A percentile compares a stretch with the other conserved stretches of the same genome.
Conservation (phyloP, 176 grass and related monocot species). For the Carex pumila region DNA sequence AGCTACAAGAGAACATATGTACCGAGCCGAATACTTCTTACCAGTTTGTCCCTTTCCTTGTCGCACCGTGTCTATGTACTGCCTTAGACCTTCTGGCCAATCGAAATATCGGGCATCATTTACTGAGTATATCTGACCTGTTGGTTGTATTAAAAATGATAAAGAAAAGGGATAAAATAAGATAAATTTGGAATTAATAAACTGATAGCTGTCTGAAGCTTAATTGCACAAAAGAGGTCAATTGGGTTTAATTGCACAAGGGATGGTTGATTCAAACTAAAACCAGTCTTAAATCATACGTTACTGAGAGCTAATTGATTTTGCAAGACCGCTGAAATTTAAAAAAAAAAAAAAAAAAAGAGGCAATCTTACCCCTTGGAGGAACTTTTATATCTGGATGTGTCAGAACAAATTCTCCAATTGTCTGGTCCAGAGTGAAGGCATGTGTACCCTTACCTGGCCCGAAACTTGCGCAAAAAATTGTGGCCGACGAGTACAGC, state of each 20-base stretch:
- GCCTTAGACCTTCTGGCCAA: slow-evolving; percentile 80
- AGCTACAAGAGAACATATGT: slow-evolving; percentile 82
- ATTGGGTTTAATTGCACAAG: not conserved
- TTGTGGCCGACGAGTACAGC: slow-evolving; percentile 87
- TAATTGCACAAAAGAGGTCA: not conserved
- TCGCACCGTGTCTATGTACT: slow-evolving; percentile 83
- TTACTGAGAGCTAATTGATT: not conserved
- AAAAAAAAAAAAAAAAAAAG: not conserved
- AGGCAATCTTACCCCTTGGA: slow-evolving; percentile 42
- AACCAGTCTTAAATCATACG: not conserved
- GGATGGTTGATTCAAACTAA: not conserved
- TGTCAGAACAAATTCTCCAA: slow-evolving; percentile 82
- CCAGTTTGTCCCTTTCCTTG: slow-evolving; percentile 83
- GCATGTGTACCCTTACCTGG: slow-evolving; percentile 56
- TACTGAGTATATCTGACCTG: slow-evolving; percentile 97
- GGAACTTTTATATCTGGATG: slow-evolving; percentile 78
- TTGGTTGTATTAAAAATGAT: slow-evolving; percentile 23
- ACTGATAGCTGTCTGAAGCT: not conserved
- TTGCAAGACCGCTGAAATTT: not conserved
- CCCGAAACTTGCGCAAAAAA: slow-evolving; percentile 67
- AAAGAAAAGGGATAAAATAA: not conserved
- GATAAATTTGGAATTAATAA: not conserved
- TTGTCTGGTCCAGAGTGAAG: slow-evolving; percentile 68
- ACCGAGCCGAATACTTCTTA: slow-evolving; percentile 92
- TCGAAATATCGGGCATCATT: slow-evolving; percentile 91